Percentiles rank a stretch among this genome's conserved stretches.
These are phyloP conservation scores for Onygenales sp. DNA, from an alignment of 2,329 filamentous ascomycete genomes.

Conservation along the genomic window DNA sequence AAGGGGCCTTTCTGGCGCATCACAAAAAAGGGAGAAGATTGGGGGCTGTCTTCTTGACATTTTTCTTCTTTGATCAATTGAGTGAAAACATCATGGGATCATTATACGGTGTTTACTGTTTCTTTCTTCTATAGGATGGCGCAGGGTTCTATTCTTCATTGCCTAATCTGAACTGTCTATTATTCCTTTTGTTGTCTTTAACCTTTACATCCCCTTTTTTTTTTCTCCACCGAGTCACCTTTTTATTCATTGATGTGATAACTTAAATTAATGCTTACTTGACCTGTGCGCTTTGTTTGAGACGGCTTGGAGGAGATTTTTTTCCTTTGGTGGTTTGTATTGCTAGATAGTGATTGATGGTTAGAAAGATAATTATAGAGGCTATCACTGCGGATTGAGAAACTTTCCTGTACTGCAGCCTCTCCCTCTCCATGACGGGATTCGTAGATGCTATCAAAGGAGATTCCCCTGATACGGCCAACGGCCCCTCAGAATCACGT, in stretches of 20 bases:
- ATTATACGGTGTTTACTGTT: background rate
- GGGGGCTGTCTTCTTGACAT: background rate
- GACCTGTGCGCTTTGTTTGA: background rate
- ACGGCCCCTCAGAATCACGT: no score
- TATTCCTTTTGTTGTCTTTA: background rate
- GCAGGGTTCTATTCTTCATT: background rate
- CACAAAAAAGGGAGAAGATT: background rate
- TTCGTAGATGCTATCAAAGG: no score
- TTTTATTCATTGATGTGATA: conserved; percentile 1
- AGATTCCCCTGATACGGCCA: no score
- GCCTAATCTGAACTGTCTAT: background rate
- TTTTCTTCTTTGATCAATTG: background rate
- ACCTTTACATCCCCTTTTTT: background rate
- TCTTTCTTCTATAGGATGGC: no score
- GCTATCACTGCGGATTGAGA: no score
- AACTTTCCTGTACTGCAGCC: no score
- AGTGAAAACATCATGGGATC: background rate
- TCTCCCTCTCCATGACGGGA: no score
- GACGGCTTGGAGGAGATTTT: background rate
- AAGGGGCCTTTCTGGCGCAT: background rate
- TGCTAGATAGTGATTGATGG: no score
- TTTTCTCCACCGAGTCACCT: background rate
- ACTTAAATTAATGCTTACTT: background rate
- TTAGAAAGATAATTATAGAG: no score
- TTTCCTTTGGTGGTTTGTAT: no score